Evolutionary conservation across 345 rosid genomes (phyloP), one percentile per base, ranked within the genome.

Genomic region (Durio zibethinus): DNA sequence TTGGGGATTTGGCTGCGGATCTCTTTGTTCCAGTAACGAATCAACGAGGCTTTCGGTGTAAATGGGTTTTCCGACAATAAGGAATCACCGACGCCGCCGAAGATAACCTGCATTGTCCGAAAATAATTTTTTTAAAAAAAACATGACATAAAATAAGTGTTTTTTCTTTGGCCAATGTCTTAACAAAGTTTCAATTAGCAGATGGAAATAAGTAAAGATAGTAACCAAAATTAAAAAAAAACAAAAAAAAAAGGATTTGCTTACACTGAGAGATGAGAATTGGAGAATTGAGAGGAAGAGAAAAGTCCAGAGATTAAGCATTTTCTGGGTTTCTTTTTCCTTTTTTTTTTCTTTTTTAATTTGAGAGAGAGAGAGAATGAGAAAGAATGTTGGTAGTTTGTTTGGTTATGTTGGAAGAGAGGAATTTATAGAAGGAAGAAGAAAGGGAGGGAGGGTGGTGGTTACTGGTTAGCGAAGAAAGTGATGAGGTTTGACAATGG

Each of bases 1-100:
- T 83, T 84, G 23, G 90, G 81, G 45, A 81, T 79, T 45, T 81
- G 66, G 79, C 23, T 80, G 23, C 63, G 83, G 89, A 95, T 85
- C 86, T 85, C 88, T 70, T 90, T 90, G 83, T 90, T 90, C 99
- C 98, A 95, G 88, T 93, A 90, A 73, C 99, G 97, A 74, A 89
- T 80, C 35, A 95, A 78, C 12, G 86, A 88, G 0, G 96, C 93
- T 72, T 86, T 93, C 0, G 99, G 97, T 1, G 97, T 87, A 64
- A 95, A 88, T 11, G 99, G 99, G 75, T 86, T 89, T 57, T 85
- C 81, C 10, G 79, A 85, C 57, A 66, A 59, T 9, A 80, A 56
- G 73, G 63, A 75, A 52, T 74, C 84, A 33, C 85, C 83, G 76
- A 84, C 83, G 43, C 77, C 82, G 66, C 78, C 85, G 5, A 72